phyloP scores from a whole-genome alignment of 2,329 filamentous ascomycete species.

The Pseudogymnoascus sp. region DNA sequence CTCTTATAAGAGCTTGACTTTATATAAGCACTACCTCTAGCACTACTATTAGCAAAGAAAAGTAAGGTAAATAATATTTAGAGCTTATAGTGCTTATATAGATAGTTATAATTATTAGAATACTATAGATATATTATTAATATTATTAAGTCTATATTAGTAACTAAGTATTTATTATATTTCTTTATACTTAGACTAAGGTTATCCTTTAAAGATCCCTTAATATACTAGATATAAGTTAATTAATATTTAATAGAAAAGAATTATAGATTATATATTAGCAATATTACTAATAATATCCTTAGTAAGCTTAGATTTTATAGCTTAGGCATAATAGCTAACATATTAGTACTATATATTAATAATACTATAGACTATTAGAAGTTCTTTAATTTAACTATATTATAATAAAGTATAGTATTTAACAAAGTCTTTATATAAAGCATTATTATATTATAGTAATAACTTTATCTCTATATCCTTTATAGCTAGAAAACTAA shows the following conservation, averaged over 20 bases:
- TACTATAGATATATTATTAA: not conserved
- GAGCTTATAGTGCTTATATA: not conserved
- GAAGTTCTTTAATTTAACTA: not conserved
- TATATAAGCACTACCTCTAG: not conserved
- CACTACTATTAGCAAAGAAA: not conserved
- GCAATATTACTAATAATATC: too few species aligned
- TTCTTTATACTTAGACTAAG: not conserved
- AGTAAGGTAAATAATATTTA: not conserved
- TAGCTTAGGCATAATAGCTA: too few species aligned
- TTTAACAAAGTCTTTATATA: not conserved
- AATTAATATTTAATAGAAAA: not conserved
- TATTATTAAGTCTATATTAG: not conserved
- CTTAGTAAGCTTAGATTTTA: too few species aligned
- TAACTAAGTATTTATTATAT: not conserved
- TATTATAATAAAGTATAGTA: not conserved
- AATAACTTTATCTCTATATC: not conserved
- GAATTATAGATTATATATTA: not conserved
- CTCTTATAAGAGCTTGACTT: constrained; percentile 6
- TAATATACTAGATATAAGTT: not conserved
- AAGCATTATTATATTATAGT: not conserved
- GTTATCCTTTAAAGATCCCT: not conserved
- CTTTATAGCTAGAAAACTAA: not conserved
- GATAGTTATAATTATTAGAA: not conserved
- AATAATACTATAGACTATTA: not conserved
- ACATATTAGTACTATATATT: too few species aligned